Conservation (phyloP, 2,329 filamentous ascomycete species). For the Intubia oerlemansii region DNA sequence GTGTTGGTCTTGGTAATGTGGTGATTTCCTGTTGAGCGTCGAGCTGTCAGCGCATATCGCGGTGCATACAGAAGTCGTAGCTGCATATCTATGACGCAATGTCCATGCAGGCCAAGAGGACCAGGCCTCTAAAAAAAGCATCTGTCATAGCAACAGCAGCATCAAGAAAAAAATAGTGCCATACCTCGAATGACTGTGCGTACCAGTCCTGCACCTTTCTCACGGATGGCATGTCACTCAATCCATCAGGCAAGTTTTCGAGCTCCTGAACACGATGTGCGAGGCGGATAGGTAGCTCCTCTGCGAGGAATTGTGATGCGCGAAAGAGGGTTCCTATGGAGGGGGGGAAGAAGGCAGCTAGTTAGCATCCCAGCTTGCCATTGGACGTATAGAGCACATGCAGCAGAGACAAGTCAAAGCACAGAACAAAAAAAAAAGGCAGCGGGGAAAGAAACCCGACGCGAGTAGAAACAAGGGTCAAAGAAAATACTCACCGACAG, state of each 20-base stretch:
- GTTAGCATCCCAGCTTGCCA: neutral
- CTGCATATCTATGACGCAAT: no score
- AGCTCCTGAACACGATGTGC: slow-evolving; percentile 94
- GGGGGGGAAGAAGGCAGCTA: neutral
- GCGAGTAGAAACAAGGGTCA: neutral
- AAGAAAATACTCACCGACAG: slow-evolving; percentile 50
- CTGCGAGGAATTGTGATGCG: slow-evolving; percentile 92
- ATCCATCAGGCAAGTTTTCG: slow-evolving; percentile 74
- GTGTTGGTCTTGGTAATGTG: slow-evolving; percentile 53
- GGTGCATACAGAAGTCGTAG: no score
- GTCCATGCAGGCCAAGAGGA: no score
- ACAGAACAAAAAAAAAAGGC: no score
- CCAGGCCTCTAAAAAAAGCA: no score
- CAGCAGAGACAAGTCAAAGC: no score
- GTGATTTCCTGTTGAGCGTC: slow-evolving; percentile 90
- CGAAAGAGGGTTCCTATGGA: slow-evolving; percentile 72
- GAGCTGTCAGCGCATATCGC: slow-evolving; percentile 9
- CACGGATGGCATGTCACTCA: slow-evolving; percentile 96
- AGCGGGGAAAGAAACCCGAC: no score
- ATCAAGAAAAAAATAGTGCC: no score
- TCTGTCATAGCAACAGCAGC: no score
- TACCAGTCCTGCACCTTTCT: slow-evolving; percentile 95
- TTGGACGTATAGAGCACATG: no score
- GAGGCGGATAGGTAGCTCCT: slow-evolving; percentile 90
- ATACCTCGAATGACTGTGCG: slow-evolving; percentile 97